Evolutionary conservation across 2,329 filamentous ascomycete genomes (phyloP), one percentile per base, ranked within the genome.

Genomic region (Fusarium metavorans): DNA sequence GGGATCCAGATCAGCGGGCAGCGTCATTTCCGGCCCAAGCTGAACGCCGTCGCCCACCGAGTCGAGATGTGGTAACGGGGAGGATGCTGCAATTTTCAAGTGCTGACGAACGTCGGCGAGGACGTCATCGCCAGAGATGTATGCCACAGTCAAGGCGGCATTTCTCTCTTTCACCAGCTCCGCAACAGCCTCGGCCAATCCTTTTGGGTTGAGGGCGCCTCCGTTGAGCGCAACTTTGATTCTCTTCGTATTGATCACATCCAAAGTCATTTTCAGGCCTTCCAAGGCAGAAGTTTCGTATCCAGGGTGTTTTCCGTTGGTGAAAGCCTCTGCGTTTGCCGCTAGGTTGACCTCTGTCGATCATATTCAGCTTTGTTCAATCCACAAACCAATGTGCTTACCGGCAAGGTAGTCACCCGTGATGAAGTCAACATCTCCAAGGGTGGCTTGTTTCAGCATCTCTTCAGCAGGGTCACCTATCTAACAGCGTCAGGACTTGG

Each of bases 221-320:
- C 89, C 89, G 73, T 91, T 90, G 65, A 90, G 82, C 39, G 89
- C 82, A 14, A 91, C 82, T 69, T 88, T 89, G 80, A 90, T 90
- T 0, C 83, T 77, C 68, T 88, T 86, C 58, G 86, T 80, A 2
- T 77, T 68, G 16, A 80, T 83, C 79, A 70, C 88, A 20, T 79
- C 73, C 4, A 81, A 64, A 0, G 79, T 74, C 70, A 75, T 67
- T 25, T 70, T 57, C 35, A 81, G 64, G 5, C 80, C 80, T 14
- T 76, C 74, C 35, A 76, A 69, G 2, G 78, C 78, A 0, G 72
- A 71, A 9, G 37, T 43, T 13, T 76, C 73, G 63, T 78, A 80
- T 27, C 77, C 79, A 2, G 72, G 64, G 11, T 71, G 69, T 11
- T 69, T 34, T 2, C 66, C 61, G 3, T 60, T n/a, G 16, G 65